Conservation (phyloP, 2,329 filamentous ascomycete species). For the Boeremia exigua region DNA sequence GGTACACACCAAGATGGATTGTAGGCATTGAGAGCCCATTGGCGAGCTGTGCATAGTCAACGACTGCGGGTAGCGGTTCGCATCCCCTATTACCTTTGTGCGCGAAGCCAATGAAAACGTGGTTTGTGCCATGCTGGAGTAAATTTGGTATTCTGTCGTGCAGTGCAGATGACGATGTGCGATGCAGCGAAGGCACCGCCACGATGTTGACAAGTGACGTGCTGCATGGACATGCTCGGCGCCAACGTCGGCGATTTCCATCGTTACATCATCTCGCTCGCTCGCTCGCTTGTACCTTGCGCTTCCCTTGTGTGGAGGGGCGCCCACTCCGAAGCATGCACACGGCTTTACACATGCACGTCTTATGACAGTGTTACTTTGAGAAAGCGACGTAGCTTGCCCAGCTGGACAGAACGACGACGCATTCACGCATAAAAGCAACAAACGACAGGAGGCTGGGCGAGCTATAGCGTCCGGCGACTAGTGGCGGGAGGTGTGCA, state of each 20-base stretch:
- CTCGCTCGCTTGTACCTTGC: slow-evolving; percentile 18
- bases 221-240: slow-evolving; percentile 37
- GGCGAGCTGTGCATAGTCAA: slow-evolving; percentile 47
- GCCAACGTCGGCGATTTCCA: slow-evolving; percentile 16
- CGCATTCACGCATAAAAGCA: slow-evolving; percentile 28
- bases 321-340: slow-evolving; percentile 13
- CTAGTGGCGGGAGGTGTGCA: slow-evolving; percentile 5
- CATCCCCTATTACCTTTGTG: slow-evolving; percentile 40
- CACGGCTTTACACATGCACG: slow-evolving; percentile 10
- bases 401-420: slow-evolving; percentile 22
- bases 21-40: slow-evolving; percentile 72
- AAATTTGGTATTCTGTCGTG: slow-evolving; percentile 16
- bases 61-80: neutral
- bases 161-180: slow-evolving; percentile 25
- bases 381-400: slow-evolving; percentile 5
- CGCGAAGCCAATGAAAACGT: slow-evolving; percentile 53
- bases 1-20: slow-evolving; percentile 76
- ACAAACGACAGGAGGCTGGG: slow-evolving; percentile 17
- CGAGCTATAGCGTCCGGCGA: slow-evolving; percentile 12
- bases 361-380: slow-evolving; percentile 19
- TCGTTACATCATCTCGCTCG: slow-evolving; percentile 33
- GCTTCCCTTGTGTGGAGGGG: neutral
- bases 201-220: slow-evolving; percentile 20
- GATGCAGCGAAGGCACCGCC: slow-evolving; percentile 31
- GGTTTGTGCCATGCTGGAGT: slow-evolving; percentile 39